Percentiles rank a stretch among this genome's conserved stretches.
These are phyloP conservation scores for Ogataea dorogensis DNA, from an alignment of 805 yeast genomes.

Conservation along the genomic window DNA sequence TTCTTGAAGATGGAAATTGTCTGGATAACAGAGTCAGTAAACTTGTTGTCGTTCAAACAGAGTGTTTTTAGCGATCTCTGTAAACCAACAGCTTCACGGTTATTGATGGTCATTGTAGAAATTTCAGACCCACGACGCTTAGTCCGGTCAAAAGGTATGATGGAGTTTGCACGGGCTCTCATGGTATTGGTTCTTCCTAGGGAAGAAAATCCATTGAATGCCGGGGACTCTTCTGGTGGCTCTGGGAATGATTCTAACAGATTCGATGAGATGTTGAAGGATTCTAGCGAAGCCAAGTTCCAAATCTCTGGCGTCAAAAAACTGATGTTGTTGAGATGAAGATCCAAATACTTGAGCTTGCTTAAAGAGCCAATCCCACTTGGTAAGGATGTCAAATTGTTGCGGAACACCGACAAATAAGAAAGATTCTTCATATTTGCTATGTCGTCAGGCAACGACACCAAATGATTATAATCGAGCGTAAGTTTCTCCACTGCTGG, in stretches of 20 bases:
- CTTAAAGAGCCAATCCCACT: constrained; percentile 56
- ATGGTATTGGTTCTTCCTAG: constrained; percentile 8
- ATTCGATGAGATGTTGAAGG: constrained; percentile 73
- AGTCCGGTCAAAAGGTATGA: constrained; percentile 2
- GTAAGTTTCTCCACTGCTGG: constrained; percentile 69
- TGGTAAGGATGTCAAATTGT: constrained; percentile 74
- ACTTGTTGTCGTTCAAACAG: constrained; percentile 77
- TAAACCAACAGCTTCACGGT: constrained; percentile 17
- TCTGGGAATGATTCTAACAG: constrained; percentile 60
- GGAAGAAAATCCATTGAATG: constrained; percentile 11
- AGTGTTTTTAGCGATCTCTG: constrained; percentile 46
- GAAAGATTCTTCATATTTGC: constrained; percentile 57
- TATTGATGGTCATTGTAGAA: constrained; percentile 6
- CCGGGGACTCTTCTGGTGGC: constrained; percentile 36
- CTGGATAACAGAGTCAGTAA: constrained; percentile 74
- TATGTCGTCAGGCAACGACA: constrained; percentile 69
- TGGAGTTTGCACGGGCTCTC: constrained; percentile 1
- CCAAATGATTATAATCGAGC: constrained; percentile 79
- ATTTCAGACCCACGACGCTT: constrained; percentile 18
- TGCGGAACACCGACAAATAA: constrained; percentile 67
- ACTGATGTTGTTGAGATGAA: constrained; percentile 82
- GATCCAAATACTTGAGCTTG: constrained; percentile 64
- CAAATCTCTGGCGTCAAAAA: constrained; percentile 65
- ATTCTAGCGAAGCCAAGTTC: constrained; percentile 53
- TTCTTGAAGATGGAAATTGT: constrained; percentile 57